Evolutionary conservation across 2,329 filamentous ascomycete species (phyloP), one percentile per base, ranked within the genome.

Genomic region (Fulvia fulva): DNA sequence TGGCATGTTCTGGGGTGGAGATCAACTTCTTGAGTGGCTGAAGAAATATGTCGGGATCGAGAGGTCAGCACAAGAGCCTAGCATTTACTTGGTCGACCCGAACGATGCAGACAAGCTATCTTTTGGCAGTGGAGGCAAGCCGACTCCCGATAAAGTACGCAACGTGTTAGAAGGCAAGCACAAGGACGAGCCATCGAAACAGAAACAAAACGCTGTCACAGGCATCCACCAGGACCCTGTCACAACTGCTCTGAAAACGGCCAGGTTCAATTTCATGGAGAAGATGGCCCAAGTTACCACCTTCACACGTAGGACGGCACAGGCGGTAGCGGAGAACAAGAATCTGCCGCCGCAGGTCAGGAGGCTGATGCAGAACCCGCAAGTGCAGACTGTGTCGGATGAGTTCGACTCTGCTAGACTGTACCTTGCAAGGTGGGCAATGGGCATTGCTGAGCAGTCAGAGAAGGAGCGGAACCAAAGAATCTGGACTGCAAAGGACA

Each of bases 391-490:
- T 0, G 74, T 99, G 22, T 92, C 97, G 71, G 92, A 97, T 60
- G 95, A 99, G 71, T 99, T 97, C 67, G 95, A 99, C 77, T 96
- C 91, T 68, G 94, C 95, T 3, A 84, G 94, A 63, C 82, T 99
- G 59, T 99, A 99, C 71, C 81, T 99, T 41, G 94, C 94, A 22
- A 83, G 94, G 63, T 99, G 94, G 94, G 94, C 94, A 2, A 97
- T 99, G 94, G 91, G 91, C 7, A 96, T 99, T 63, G 92, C 94
- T 0, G 95, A 99, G 73, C 94, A 99, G 77, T 93, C 92, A 68
- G 94, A 99, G 70, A 82, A 86, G 41, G 94, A 99, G 67, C 81
- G 88, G 23, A 89, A 86, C 53, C 88, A 92, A 73, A 82, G 92
- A 49, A 92, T 96, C 70, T 99, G 91, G 89, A 97, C 92, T 0